Percentiles rank a stretch among this genome's conserved stretches.
These are phyloP conservation scores for Plasmodium blacklocki DNA, from an alignment of 169 alveolate species.

Conservation along the genomic window DNA sequence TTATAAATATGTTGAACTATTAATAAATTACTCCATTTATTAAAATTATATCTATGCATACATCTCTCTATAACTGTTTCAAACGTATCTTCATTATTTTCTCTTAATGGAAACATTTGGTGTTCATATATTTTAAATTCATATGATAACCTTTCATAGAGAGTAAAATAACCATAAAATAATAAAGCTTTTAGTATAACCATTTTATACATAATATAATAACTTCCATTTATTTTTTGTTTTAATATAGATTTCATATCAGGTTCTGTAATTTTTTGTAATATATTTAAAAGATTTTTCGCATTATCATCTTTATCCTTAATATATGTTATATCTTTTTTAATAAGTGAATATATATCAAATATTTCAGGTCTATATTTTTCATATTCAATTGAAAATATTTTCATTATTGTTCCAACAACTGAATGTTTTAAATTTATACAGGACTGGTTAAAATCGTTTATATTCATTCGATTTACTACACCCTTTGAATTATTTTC, in stretches of 20 bases:
- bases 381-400: slow-evolving; percentile 53
- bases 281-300: slow-evolving; percentile 8
- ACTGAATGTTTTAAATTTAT: slow-evolving; percentile 14
- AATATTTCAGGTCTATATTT: slow-evolving; percentile 32
- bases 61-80: slow-evolving; percentile 35
- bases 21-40: slow-evolving; percentile 46
- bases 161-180: slow-evolving; percentile 45
- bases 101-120: slow-evolving; percentile 37
- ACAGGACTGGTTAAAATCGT: slow-evolving; percentile 13
- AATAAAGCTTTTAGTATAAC: slow-evolving; percentile 29
- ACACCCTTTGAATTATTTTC: background rate
- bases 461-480: background rate
- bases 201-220: slow-evolving; percentile 33
- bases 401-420: slow-evolving; percentile 48
- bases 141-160: slow-evolving; percentile 58
- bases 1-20: slow-evolving; percentile 45
- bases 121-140: slow-evolving; percentile 59
- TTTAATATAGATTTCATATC: slow-evolving; percentile 24
- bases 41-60: slow-evolving; percentile 21
- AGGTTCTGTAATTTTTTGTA: slow-evolving; percentile 21
- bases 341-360: slow-evolving; percentile 46
- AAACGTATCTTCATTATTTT: slow-evolving; percentile 43
- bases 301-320: slow-evolving; percentile 30
- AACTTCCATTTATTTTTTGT: slow-evolving; percentile 11
- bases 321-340: slow-evolving; percentile 13